Evolutionary conservation across 371 early-diverging fungal genomes (phyloP).

Genomic region (Mucor irregularis): DNA sequence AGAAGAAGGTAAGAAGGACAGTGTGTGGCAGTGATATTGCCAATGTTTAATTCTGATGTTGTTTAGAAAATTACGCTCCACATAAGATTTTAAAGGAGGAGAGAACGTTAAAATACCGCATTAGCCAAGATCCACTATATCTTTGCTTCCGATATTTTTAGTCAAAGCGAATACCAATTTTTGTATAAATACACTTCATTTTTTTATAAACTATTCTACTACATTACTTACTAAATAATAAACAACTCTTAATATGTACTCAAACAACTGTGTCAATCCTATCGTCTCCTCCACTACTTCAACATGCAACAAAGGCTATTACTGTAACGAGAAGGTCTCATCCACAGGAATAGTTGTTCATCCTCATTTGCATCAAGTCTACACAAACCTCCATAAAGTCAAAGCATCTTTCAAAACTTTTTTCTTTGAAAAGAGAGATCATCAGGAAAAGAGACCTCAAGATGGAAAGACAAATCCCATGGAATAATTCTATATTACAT

Average conservation of each 20-base stretch:
- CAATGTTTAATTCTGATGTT: too few relatives aligned
- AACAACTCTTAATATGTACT: neutral
- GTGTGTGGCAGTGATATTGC: too few relatives aligned
- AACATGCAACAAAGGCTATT: too few relatives aligned
- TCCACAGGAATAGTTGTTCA: too few relatives aligned
- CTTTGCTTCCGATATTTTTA: too few relatives aligned
- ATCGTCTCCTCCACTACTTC: neutral
- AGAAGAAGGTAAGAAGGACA: constrained; percentile 21
- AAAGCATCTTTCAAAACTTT: neutral
- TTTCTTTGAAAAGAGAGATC: constrained; percentile 6
- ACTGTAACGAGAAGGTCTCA: too few relatives aligned
- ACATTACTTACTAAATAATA: neutral
- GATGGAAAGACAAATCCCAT: constrained; percentile 47
- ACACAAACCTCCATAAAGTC: neutral
- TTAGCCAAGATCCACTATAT: too few relatives aligned
- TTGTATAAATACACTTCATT: constrained; percentile 2
- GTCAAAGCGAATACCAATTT: too few relatives aligned
- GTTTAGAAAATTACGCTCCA: constrained; percentile 11
- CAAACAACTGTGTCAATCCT: neutral
- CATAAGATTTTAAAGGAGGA: too few relatives aligned
- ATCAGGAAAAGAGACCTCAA: constrained; percentile 35
- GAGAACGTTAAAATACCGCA: too few relatives aligned
- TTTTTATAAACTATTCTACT: neutral
- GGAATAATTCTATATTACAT: constrained; percentile 15
- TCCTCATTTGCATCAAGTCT: neutral